A percentile compares a stretch with the other conserved stretches of the same genome.
These are phyloP conservation scores for Leccinum fuscescens DNA, from an alignment of 1,284 basidiomycete genomes.

Conservation along the genomic window DNA sequence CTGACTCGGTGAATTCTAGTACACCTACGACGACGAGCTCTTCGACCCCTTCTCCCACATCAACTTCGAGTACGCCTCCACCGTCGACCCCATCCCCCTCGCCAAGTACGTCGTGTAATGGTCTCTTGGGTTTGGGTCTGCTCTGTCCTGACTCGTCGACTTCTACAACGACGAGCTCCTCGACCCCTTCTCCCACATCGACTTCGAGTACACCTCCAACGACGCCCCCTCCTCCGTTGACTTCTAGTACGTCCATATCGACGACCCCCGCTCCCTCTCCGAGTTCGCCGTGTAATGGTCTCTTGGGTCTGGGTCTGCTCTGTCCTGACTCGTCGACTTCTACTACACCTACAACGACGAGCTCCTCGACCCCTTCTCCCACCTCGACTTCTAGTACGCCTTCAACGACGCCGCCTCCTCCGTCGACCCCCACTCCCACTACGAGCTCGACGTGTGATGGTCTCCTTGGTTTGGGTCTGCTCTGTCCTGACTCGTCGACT, in stretches of 20 bases:
- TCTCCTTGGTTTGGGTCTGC: not conserved
- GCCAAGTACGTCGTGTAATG: not conserved
- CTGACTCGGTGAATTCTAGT: not conserved
- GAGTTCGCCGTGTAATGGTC: not conserved
- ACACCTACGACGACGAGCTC: not conserved
- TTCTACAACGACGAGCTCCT: not conserved
- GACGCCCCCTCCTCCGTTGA: not conserved
- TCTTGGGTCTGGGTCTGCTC: constrained; percentile 11
- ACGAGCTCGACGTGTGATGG: not conserved
- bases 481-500: not conserved
- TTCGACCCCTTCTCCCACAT: not conserved
- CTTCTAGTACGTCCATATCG: not conserved
- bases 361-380: not conserved
- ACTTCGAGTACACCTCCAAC: not conserved
- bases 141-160: not conserved
- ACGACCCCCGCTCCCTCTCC: not conserved
- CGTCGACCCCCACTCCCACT: not conserved
- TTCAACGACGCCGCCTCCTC: not conserved
- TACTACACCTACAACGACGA: constrained; percentile 9
- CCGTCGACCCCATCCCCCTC: not conserved
- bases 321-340: constrained; percentile 11
- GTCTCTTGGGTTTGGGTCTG: not conserved
- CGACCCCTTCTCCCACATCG: not conserved
- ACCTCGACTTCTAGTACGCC: not conserved
- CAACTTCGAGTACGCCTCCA: not conserved